These are phyloP conservation scores for Dissoconium aciculare DNA, from an alignment of 2,329 filamentous ascomycete species.

Conservation along the genomic window DNA sequence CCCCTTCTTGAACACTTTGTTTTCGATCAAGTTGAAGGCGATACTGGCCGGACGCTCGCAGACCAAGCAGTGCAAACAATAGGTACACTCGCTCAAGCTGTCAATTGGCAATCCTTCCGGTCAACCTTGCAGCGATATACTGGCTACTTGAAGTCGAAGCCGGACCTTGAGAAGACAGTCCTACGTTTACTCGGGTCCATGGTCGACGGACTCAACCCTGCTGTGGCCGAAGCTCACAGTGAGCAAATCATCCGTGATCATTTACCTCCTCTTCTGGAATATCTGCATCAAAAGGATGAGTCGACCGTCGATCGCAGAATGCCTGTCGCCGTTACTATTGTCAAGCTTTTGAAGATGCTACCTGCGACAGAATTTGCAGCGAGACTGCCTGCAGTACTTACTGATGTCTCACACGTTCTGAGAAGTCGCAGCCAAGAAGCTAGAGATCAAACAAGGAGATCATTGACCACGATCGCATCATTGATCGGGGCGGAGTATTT, in stretches of 20 bases:
- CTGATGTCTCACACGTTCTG: conserved; percentile 85
- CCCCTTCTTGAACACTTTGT: conserved; percentile 90
- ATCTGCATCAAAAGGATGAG: conserved; percentile 89
- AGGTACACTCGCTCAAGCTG: conserved; percentile 53
- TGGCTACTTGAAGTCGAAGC: conserved; percentile 63
- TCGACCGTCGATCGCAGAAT: conserved; percentile 85
- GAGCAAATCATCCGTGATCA: conserved; percentile 50
- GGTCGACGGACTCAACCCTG: conserved; percentile 50
- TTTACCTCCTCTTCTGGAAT: conserved; percentile 63
- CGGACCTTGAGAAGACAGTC: conserved; percentile 71
- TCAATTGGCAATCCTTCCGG: conserved; percentile 86
- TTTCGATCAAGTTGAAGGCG: conserved; percentile 69
- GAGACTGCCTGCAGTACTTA: conserved; percentile 66
- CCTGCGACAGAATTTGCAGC: conserved; percentile 57
- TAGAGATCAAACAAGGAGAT: conserved; percentile 79
- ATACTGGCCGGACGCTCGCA: conserved; percentile 60
- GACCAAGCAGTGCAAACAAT: conserved; percentile 77
- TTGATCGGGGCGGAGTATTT: conserved; percentile 72
- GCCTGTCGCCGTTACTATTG: conserved; percentile 73
- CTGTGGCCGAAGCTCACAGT: conserved; percentile 9
- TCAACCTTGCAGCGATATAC: conserved; percentile 73
- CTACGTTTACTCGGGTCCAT: conserved; percentile 68
- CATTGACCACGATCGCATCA: conserved; percentile 66
- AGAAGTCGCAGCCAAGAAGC: conserved; percentile 79
- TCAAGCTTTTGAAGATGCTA: conserved; percentile 72